Percentiles rank a stretch among this genome's conserved stretches.
Evolutionary conservation across 2,329 filamentous ascomycete species (phyloP).

Genomic region (Neonectria hederae): DNA sequence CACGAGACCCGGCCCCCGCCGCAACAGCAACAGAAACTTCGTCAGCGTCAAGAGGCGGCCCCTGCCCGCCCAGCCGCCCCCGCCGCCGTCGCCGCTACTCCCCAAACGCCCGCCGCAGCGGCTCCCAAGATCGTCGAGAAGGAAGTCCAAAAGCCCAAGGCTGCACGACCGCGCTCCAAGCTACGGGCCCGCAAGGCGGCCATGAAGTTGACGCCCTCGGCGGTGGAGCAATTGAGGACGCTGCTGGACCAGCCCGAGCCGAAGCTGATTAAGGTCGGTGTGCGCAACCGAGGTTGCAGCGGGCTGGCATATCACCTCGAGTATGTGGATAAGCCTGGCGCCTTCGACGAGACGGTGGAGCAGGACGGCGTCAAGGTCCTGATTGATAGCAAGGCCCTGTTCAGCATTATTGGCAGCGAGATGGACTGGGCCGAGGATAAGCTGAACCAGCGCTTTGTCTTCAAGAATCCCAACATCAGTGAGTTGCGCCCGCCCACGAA

Average conservation of each 20-base stretch:
- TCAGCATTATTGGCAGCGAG: conserved; percentile 98
- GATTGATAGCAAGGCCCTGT: conserved; percentile 95
- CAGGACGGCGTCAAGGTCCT: conserved; percentile 96
- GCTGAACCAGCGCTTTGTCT: conserved; percentile 89
- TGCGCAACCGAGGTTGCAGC: conserved; percentile 93
- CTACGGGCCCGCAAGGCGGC: conserved; percentile 82
- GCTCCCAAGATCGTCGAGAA: conserved; percentile 59
- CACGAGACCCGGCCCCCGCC: conserved; percentile 62
- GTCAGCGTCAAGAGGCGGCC: conserved; percentile 25
- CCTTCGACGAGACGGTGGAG: conserved; percentile 91
- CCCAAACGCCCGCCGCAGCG: conserved; percentile 47
- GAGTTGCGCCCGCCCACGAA: conserved; percentile 58
- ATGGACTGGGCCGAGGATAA: conserved; percentile 99
- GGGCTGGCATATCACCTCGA: conserved; percentile 93
- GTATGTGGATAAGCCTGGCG: conserved; percentile 89
- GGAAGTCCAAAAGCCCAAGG: conserved; percentile 74
- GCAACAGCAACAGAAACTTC: conserved; percentile 31
- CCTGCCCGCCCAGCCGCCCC: conserved; percentile 30
- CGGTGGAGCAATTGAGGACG: conserved; percentile 79
- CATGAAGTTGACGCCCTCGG: conserved; percentile 83
- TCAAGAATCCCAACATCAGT: conserved; percentile 99
- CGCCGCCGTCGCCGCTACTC: conserved; percentile 31
- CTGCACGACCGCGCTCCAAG: conserved; percentile 50
- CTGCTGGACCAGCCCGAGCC: conserved; percentile 87
- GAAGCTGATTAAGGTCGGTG: conserved; percentile 92